Base-by-base conservation (phyloP, 2,329 filamentous ascomycete genomes). In the Hymenoscyphus albidus region DNA sequence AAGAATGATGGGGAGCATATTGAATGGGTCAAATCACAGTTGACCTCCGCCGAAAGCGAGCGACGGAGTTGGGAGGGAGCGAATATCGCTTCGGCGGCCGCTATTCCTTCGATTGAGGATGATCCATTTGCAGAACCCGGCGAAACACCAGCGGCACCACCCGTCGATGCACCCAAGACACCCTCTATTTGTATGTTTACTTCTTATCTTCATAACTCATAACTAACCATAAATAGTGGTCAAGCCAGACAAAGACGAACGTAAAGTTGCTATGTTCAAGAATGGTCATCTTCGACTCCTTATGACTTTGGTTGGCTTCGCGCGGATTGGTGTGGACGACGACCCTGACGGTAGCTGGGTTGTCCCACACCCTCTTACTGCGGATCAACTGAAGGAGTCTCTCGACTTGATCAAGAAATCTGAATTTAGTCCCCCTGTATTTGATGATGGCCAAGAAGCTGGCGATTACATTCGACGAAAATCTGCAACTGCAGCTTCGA, bases 241-340 rank as follows among this genome's bases (percentile, higher is more conserved):
- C 40, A 72, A 74, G 68, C 62, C 90, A 0, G 86, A 89, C 64
- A 86, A 84, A 54, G 85, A 90, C 57, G 82, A 85, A 59, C 86
- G 88, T 51, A 87, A 88, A 60, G 83, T 83, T 27, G 89, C 92
- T 32, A 88, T 97, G 78, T 96, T 96, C 80, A 96, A 92, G 74
- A 96, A 98, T 76, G 88, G 91, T 10, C 89, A 94, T 72, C 83
- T 98, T 1, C 89, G 93, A 40, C 86, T 98, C 1, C 83, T 99
- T 3, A 89, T 98, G 84, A 88, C 82, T 1, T 82, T 95, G 0
- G 81, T 89, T 18, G 91, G 90, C 0, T 85, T 96, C 67, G 82
- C 89, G 71, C 83, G 88, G 3, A 77, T 78, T 0, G 79, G 81
- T 0, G 76, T 76, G 0, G 72, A 81, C 3, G 88, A 92, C 54